Percentiles rank a stretch among this genome's conserved stretches.
phyloP scores from a whole-genome alignment of 176 grass and related monocot species.

The Calamus simplicifolius region DNA sequence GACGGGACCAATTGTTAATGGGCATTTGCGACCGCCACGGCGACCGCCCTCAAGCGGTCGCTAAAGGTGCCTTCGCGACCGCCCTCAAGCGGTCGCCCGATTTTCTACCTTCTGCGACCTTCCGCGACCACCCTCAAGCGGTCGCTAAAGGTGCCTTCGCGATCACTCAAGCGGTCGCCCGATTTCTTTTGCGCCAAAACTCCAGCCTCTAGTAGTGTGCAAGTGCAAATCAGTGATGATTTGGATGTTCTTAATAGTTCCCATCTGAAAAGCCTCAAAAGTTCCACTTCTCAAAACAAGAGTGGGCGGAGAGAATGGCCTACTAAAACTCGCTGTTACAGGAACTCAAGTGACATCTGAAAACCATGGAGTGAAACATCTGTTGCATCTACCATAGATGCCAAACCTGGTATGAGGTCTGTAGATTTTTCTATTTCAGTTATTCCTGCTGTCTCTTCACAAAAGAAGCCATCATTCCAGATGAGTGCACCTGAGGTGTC shows the following conservation, averaged over 20 bases:
- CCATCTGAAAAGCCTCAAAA: not conserved
- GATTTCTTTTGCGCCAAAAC: too few relatives aligned
- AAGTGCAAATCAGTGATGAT: constrained; percentile 2
- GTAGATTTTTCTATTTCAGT: constrained; percentile 7
- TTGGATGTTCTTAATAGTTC: constrained; percentile 1
- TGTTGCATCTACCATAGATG: constrained; percentile 7
- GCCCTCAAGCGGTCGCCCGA: too few relatives aligned
- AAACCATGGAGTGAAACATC: not conserved
- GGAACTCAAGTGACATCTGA: constrained; percentile 15
- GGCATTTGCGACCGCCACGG: too few relatives aligned
- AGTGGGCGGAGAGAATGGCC: constrained; percentile 9
- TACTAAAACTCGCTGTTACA: constrained; percentile 13
- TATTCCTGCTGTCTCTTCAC: constrained; percentile 3
- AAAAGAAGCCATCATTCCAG: constrained; percentile 17
- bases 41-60: too few relatives aligned
- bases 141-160: too few relatives aligned
- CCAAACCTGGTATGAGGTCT: constrained; percentile 8
- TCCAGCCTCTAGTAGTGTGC: too few relatives aligned
- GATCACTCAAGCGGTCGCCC: too few relatives aligned
- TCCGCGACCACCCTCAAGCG: too few relatives aligned
- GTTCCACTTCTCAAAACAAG: constrained; percentile 30
- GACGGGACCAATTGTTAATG: too few relatives aligned
- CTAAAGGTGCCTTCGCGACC: too few relatives aligned
- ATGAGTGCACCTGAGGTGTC: constrained; percentile 17
- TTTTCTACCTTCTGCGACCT: too few relatives aligned